phyloP scores from a whole-genome alignment of 176 grass and related monocot species.

The Bonia amplexicaulis region DNA sequence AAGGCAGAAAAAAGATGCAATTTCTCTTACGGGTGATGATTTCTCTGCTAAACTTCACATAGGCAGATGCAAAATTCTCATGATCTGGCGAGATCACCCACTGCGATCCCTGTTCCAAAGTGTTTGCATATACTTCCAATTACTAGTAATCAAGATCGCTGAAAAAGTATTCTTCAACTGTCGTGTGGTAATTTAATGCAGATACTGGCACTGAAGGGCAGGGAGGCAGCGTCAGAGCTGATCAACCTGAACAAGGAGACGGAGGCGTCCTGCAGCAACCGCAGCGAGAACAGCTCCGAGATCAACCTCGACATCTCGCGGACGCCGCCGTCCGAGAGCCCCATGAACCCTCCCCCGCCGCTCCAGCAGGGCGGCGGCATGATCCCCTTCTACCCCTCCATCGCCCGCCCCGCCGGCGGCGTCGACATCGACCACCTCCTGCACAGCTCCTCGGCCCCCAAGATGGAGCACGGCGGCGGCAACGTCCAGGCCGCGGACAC shows the following conservation, averaged over 20 bases:
- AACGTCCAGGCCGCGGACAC: conserved; percentile 29
- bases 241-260: conserved; percentile 98
- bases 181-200: conserved; percentile 27
- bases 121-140: background rate
- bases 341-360: conserved; percentile 25
- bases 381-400: conserved; percentile 49
- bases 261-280: conserved; percentile 86
- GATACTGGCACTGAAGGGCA: conserved; percentile 69
- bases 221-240: conserved; percentile 64
- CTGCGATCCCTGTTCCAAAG: background rate
- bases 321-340: conserved; percentile 49
- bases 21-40: background rate
- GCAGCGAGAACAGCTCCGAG: conserved; percentile 94
- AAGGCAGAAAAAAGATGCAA: background rate
- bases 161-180: background rate
- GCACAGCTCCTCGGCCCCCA: conserved; percentile 38
- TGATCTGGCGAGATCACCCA: background rate
- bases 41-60: background rate
- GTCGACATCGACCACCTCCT: conserved; percentile 60
- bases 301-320: conserved; percentile 87
- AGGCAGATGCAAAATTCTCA: background rate
- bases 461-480: conserved; percentile 49
- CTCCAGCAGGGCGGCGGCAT: conserved; percentile 27
- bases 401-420: background rate
- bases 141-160: background rate